phyloP scores from a whole-genome alignment of 192 early-diverging fungal species.

The Podila horticola region DNA sequence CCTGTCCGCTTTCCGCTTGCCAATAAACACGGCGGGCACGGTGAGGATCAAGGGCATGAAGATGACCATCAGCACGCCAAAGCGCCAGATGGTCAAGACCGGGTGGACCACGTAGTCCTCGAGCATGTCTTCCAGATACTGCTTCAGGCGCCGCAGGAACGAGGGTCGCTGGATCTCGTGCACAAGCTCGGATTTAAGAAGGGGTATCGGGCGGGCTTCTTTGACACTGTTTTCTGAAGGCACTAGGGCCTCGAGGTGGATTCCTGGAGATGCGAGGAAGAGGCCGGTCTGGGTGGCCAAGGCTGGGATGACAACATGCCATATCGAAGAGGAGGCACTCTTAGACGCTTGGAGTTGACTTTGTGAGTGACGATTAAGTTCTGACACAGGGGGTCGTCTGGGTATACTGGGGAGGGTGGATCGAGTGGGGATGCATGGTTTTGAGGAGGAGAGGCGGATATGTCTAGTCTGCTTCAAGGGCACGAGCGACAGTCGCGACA shows the following conservation, averaged over 20 bases:
- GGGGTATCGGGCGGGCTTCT: conserved; percentile 22
- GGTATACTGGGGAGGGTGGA: not conserved
- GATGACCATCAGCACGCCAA: conserved; percentile 67
- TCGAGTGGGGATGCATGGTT: not conserved
- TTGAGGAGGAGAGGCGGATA: not conserved
- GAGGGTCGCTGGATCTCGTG: conserved; percentile 13
- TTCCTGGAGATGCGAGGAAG: not conserved
- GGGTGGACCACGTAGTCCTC: conserved; percentile 66
- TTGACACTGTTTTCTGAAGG: not conserved
- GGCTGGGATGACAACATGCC: conserved; percentile 36
- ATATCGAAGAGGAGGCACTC: not conserved
- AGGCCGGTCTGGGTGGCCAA: conserved; percentile 29
- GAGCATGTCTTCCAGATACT: conserved; percentile 42
- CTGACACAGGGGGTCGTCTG: not conserved
- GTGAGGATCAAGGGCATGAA: conserved; percentile 77
- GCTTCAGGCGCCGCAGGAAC: conserved; percentile 22
- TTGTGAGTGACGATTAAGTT: too few species aligned
- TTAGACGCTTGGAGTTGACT: too few species aligned
- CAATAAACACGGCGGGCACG: conserved; percentile 69
- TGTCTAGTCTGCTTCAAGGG: not conserved
- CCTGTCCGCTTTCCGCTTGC: conserved; percentile 52
- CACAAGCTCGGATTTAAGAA: conserved; percentile 31
- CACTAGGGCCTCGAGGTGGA: conserved; percentile 29
- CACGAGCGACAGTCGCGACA: not conserved
- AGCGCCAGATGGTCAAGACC: conserved; percentile 61